Conservation (phyloP, 208 protist species). For the Trypanosomatidae sp. region DNA sequence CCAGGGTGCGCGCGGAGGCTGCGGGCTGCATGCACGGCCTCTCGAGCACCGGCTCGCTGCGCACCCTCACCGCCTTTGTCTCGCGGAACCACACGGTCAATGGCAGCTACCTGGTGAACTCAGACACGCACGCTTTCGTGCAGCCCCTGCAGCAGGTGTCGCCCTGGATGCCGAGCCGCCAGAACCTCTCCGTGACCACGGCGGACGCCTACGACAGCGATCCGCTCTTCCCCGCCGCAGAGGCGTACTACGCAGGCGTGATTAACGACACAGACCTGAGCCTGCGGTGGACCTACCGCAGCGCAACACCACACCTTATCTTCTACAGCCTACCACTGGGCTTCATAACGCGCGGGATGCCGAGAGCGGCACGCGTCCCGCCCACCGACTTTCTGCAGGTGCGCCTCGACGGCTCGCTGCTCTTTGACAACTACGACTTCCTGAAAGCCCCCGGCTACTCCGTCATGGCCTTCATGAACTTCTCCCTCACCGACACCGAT, state of each 20-base stretch:
- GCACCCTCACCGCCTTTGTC: background rate
- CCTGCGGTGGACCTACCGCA: background rate
- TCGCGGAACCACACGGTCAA: slow-evolving; percentile 8
- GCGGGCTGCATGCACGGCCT: background rate
- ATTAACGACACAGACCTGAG: background rate
- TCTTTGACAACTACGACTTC: background rate
- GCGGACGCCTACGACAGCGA: background rate
- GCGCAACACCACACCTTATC: slow-evolving; percentile 13
- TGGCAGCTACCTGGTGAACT: slow-evolving; percentile 10
- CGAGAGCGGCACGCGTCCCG: no score
- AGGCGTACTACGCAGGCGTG: background rate
- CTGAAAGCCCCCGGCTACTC: background rate
- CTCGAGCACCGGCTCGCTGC: background rate
- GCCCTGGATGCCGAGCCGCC: background rate
- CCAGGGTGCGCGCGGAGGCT: background rate
- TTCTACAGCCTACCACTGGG: slow-evolving; percentile 12
- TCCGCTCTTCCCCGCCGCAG: no score
- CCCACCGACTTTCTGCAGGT: no score
- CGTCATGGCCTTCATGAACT: slow-evolving; percentile 11
- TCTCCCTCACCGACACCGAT: slow-evolving; percentile 11
- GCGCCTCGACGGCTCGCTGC: slow-evolving; percentile 2
- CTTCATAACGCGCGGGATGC: no score
- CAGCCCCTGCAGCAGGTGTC: slow-evolving; percentile 5
- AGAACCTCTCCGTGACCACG: background rate
- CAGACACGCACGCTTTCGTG: slow-evolving; percentile 5